Base-by-base conservation (phyloP, 768 basidiomycete species). In the Trametes coccinea region DNA sequence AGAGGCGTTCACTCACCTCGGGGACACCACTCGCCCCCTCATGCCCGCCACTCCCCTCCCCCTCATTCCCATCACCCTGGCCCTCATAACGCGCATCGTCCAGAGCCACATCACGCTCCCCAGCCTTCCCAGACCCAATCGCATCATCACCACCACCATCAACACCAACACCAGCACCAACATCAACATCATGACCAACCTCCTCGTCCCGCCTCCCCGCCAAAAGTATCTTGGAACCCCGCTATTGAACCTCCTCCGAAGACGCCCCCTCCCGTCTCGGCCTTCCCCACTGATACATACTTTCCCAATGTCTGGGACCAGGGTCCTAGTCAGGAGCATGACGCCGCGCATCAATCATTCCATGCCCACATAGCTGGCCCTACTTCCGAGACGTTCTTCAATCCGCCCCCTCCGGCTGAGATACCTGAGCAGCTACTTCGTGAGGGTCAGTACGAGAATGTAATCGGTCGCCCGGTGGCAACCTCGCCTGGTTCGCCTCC, bases 251-350 rank as follows among this genome's bases (percentile, higher is more conserved):
- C 92, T 0, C 94, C 94, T 3, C 92, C 93, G 3, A 86, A 79
- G 34, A 77, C 76, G 41, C 75, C 80, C 17, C 85, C 86, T 17
- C 72, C 82, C 60, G 66, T 74, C 0, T 83, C 79, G 68, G 82
- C 80, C 66, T 92, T 89, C 66, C 88, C 89, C n/a, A 71, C 82
- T 34, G 83, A 89, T 62, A 88, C 88, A 0, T 89, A 91, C 72
- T 96, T 90, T 72, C 81, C 86, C 39, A 93, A 95, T 70, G 80
- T 85, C 31, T 98, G 95, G 96, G 95, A 98, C 70, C 78, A 83
- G 61, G 77, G 84, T 52, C 76, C 76, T 1, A 75, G 75, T 30
- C 74, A 75, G 44, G 73, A 75, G 31, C 73, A 79, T 52, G 76
- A 81, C 57, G 75, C 76, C 37, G 56, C 70, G 1, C 63, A 67